Evolutionary conservation across 495 filamentous ascomycete species (phyloP).

Genomic region (Daldinia caldariorum): DNA sequence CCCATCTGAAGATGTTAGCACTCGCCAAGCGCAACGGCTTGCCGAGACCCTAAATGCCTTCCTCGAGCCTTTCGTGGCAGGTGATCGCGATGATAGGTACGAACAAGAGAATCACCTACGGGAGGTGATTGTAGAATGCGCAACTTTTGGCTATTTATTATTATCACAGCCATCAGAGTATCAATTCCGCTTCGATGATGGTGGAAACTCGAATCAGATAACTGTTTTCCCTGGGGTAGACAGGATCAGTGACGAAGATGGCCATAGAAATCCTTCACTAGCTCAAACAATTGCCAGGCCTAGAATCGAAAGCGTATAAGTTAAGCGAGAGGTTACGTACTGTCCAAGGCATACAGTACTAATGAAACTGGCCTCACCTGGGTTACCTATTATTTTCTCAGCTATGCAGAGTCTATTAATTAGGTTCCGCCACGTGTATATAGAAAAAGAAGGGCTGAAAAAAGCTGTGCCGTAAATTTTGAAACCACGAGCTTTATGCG

Average conservation of each 20-base stretch:
- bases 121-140: conserved; percentile 48
- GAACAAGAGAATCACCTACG: conserved; percentile 50
- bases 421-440: neutral
- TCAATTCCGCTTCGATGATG: conserved; percentile 35
- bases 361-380: neutral
- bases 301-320: conserved; percentile 27
- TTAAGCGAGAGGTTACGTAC: conserved; percentile 8
- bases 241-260: conserved; percentile 44
- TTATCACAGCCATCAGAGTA: conserved; percentile 51
- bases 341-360: neutral
- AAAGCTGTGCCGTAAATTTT: neutral
- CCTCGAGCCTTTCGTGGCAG: conserved; percentile 46
- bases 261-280: conserved; percentile 33
- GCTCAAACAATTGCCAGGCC: conserved; percentile 39
- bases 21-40: conserved; percentile 44
- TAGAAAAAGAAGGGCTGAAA: neutral
- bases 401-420: conserved; percentile 3
- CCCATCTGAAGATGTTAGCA: conserved; percentile 41
- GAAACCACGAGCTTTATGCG: neutral
- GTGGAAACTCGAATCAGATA: conserved; percentile 13
- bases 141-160: conserved; percentile 49
- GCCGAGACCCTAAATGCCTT: conserved; percentile 45
- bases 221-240: conserved; percentile 48
- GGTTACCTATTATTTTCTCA: neutral
- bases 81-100: conserved; percentile 40